Evolutionary conservation across 768 basidiomycete species (phyloP), one percentile per base, ranked within the genome.

Genomic region (Trametes sanguinea): DNA sequence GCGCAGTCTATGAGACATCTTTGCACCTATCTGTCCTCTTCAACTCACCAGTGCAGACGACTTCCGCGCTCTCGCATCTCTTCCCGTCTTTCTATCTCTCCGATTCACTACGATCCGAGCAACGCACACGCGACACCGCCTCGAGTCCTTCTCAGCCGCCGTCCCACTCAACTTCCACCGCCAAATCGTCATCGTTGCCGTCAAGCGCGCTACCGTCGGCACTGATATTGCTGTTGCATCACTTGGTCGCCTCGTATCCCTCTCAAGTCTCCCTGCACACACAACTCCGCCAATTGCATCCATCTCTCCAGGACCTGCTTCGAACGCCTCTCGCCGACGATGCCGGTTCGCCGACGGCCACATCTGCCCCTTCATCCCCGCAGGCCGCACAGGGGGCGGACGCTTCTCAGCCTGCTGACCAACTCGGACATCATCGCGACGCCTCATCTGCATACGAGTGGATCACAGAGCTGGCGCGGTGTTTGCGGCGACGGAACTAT

Each of bases 1-100:
- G 39, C 37, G 33, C 67, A 92, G 90, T 83, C 1, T 91, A 90
- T 69, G 87, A 92, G 74, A 88, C 83, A 4, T 92, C 90, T 0
- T 76, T 91, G 22, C 83, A 80, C 71, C 78, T 90, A 33, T 81
- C 88, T 29, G 75, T 83, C 30, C 65, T 89, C 33, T 92, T 90
- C 75, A 77, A 81, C 51, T 83, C 83, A 0, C 78, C 84, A 0
- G 77, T 78, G 42, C 88, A 92, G 73, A 83, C 84, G 3, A 80
- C 81, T 6, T 81, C 88, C 16, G 81, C 89, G 61, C 77, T 88
- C 37, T 80, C 84, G 1, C 81, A 83, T 65, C 79, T 92, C 29
- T 71, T 90, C 30, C 82, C 83, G 3, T 67, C 77, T 44, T 65
- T 85, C 54, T 82, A 69, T 17, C 61, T 33, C 11, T 7, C 10